Conservation (phyloP, 371 early-diverging fungal genomes). For the Gilbertella persicaria region DNA sequence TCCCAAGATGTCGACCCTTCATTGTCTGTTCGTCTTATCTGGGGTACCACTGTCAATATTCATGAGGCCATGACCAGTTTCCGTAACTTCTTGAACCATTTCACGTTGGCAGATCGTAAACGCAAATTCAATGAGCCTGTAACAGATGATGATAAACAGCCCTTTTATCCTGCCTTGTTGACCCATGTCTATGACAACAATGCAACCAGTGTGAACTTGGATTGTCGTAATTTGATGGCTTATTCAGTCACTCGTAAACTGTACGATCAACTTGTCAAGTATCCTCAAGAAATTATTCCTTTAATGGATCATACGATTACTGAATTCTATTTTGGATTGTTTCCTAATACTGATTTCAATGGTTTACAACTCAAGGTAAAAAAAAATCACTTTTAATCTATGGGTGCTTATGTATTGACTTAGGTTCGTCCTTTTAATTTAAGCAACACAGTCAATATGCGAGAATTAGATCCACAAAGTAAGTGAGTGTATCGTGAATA, state of each 20-base stretch:
- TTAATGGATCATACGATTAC: constrained; percentile 91
- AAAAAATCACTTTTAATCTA: background rate
- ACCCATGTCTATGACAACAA: constrained; percentile 56
- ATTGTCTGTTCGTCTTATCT: constrained; percentile 73
- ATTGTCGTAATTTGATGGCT: constrained; percentile 82
- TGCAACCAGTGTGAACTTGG: constrained; percentile 79
- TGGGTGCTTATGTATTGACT: background rate
- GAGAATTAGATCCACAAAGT: constrained; percentile 91
- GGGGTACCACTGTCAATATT: constrained; percentile 99
- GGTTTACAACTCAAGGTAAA: constrained; percentile 33
- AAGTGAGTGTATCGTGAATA: no score
- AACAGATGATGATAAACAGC: constrained; percentile 53
- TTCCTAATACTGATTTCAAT: constrained; percentile 55
- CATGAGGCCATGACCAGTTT: constrained; percentile 90
- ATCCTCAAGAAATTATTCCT: constrained; percentile 98
- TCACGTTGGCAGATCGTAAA: constrained; percentile 68
- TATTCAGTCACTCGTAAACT: constrained; percentile 68
- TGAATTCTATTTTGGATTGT: constrained; percentile 76
- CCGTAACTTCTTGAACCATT: constrained; percentile 85
- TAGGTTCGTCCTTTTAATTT: constrained; percentile 95
- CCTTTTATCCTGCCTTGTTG: constrained; percentile 75
- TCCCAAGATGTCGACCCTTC: constrained; percentile 52
- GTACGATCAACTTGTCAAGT: constrained; percentile 87
- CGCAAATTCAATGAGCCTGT: constrained; percentile 35
- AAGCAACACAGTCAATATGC: constrained; percentile 80